These are phyloP conservation scores for Leccinum subtestaceum DNA, from an alignment of 768 basidiomycete species.

Conservation along the genomic window DNA sequence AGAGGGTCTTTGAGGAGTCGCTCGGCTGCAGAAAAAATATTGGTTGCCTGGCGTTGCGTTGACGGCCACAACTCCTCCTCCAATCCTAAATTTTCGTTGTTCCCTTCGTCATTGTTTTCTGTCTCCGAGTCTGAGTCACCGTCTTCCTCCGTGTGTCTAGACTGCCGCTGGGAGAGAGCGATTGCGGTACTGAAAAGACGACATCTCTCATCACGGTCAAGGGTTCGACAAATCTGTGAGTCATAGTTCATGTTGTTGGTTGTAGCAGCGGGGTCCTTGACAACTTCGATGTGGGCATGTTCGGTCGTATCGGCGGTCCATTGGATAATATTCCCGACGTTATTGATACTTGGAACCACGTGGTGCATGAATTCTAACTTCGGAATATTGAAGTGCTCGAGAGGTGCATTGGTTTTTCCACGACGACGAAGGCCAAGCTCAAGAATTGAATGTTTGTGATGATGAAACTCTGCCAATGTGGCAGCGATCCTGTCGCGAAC, in stretches of 20 bases:
- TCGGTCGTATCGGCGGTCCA: background rate
- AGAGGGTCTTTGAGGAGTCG: background rate
- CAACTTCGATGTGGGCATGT: background rate
- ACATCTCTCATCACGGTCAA: background rate
- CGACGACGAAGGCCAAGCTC: background rate
- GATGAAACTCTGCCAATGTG: background rate
- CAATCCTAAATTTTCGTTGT: no score
- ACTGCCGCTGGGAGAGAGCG: background rate
- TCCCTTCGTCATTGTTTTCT: background rate
- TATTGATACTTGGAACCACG: background rate
- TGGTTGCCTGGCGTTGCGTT: background rate
- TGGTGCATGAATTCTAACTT: background rate
- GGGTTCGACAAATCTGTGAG: background rate
- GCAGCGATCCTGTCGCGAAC: background rate
- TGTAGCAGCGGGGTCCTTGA: slow-evolving; percentile 12
- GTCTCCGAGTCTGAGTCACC: background rate
- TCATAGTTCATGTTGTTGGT: background rate
- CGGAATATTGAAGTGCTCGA: background rate
- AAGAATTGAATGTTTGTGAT: background rate
- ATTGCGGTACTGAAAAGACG: background rate
- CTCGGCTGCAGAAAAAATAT: background rate
- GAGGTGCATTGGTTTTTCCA: background rate
- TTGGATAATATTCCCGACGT: background rate
- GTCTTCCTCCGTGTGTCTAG: background rate
- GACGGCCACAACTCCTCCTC: background rate